Evolutionary conservation across 1,284 basidiomycete species (phyloP), one percentile per base, ranked within the genome.

Genomic region (Ceratobasidium papillatum): DNA sequence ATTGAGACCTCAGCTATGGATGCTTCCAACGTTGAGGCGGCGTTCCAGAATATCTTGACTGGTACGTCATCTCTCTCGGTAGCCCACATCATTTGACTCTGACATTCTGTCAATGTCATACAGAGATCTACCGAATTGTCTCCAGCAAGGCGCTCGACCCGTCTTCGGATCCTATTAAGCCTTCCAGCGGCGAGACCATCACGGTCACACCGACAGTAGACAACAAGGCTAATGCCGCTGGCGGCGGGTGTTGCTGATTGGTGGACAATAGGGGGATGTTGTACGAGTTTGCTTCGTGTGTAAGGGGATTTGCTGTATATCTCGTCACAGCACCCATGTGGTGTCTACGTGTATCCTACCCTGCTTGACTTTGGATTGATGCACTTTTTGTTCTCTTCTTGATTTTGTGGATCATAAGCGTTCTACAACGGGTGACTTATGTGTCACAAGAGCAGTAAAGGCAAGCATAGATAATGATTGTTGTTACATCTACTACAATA

Each of bases 1-100:
- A 98, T 99, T 80, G 97, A 99, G 87, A 99, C 97, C 76, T 99
- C 98, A 80, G 97, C 98, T 83, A 91, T 99, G 88, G 97, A 99
- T 88, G 95, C 96, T 79, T 96, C 94, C 71, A 99, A 99, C 85
- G 98, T 99, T 83, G 97, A 99, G 85, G 85, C 88, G 73, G 95
- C 97, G 69, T 99, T 99, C 91, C 96, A 99, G 84, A 96, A 91
- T 80, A 99, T 98, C 81, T 88, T 99, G 76, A 94, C 94, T 72
- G 96, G 96, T 96, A 74, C 77, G 89, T 84, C 22, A 77, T 65
- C 34, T 62, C 2, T 22, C 19, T 58, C 19, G 11, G 19, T 25
- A 49, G n/a, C n/a, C 36, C 47, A 41, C 32, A 25, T 25, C 45
- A 32, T 65, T 25, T 43, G 38, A 36, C 22, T 71, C n/a, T 52